phyloP scores from a whole-genome alignment of 345 rosid genomes.

The Ceriops zippeliana region DNA sequence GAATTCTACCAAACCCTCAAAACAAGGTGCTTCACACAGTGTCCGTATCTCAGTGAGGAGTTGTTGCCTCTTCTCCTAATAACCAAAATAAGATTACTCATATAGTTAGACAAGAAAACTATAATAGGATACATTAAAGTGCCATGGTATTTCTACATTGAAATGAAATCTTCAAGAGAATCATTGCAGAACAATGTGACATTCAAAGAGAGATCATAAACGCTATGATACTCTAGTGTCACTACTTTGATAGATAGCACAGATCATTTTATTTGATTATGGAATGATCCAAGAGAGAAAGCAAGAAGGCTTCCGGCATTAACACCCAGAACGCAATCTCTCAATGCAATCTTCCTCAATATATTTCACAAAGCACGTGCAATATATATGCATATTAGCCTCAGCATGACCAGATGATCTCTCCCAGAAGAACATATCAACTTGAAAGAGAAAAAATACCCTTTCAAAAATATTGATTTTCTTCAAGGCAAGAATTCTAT shows the following conservation, averaged over 20 bases:
- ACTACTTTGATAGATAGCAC: neutral
- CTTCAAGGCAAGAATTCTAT: slow-evolving; percentile 82
- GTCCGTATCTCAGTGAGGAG: slow-evolving; percentile 91
- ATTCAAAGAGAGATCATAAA: neutral
- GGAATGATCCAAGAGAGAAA: neutral
- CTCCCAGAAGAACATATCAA: no score
- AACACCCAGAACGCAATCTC: neutral
- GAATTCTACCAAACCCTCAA: slow-evolving; percentile 89
- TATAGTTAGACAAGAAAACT: neutral
- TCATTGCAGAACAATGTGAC: neutral
- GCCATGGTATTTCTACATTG: neutral
- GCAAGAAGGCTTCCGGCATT: neutral
- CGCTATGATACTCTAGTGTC: neutral
- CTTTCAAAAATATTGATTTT: slow-evolving; percentile 86
- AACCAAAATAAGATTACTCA: slow-evolving; percentile 10
- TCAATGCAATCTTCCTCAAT: no score
- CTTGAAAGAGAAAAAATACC: slow-evolving; percentile 32
- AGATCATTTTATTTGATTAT: neutral
- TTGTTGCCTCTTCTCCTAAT: slow-evolving; percentile 91
- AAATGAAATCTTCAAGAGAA: slow-evolving; percentile 2
- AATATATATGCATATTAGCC: no score
- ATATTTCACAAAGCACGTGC: no score
- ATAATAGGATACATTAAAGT: neutral
- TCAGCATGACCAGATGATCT: no score
- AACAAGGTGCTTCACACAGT: slow-evolving; percentile 88